Conservation (phyloP, 768 basidiomycete genomes). For the Termitomyces sp. region DNA sequence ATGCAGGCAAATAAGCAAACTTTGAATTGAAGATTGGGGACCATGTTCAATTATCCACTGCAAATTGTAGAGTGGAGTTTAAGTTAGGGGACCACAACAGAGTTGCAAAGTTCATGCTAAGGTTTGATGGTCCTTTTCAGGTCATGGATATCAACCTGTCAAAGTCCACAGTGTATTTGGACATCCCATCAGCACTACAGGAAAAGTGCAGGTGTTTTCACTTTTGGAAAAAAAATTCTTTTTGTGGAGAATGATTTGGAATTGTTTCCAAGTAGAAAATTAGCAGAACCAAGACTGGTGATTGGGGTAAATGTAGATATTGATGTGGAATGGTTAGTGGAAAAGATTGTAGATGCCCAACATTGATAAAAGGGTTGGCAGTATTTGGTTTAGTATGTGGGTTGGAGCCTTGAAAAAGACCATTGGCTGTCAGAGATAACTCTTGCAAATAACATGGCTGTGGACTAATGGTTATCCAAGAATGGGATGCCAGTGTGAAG, state of each 20-base stretch:
- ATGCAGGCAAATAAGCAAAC: not conserved
- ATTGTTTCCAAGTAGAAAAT: not conserved
- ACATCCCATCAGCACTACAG: not conserved
- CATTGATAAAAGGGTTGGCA: not conserved
- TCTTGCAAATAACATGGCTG: not conserved
- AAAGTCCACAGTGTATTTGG: not conserved
- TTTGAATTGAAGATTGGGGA: not conserved
- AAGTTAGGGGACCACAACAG: not conserved
- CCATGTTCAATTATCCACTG: not conserved
- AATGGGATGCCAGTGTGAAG: no score
- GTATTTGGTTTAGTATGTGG: not conserved
- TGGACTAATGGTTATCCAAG: slow-evolving; percentile 11
- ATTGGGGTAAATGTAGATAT: not conserved
- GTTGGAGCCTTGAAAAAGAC: not conserved
- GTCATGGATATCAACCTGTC: not conserved
- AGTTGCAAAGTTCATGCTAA: not conserved
- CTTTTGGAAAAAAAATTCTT: not conserved
- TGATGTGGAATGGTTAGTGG: slow-evolving; percentile 5
- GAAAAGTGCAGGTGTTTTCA: not conserved
- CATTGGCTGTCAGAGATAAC: not conserved
- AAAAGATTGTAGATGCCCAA: not conserved
- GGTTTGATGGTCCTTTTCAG: not conserved
- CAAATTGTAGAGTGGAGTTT: not conserved
- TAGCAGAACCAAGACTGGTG: not conserved
- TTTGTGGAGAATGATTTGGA: not conserved